phyloP scores from a whole-genome alignment of 768 basidiomycete genomes.

The Sarcomyxa edulis region DNA sequence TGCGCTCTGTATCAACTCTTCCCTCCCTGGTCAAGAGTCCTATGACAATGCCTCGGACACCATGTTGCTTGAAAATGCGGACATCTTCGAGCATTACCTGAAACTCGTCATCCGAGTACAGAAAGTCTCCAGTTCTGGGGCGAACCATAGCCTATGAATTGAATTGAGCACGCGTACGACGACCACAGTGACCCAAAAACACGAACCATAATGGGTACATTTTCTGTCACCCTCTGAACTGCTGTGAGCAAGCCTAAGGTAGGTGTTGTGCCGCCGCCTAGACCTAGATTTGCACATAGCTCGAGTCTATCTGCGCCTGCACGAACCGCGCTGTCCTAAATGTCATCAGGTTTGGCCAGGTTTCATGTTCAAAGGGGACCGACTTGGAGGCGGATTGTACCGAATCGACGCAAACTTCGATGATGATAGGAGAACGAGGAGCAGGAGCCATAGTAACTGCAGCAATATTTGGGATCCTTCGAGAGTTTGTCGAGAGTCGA shows the following conservation, averaged over 20 bases:
- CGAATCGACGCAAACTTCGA: conserved; percentile 78
- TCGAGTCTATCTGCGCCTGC: conserved; percentile 78
- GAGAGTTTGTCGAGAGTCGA: no score
- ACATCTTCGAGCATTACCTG: conserved; percentile 76
- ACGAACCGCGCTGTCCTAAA: conserved; percentile 50
- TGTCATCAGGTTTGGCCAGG: conserved; percentile 2
- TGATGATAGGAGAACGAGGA: conserved; percentile 20
- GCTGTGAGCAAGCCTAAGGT: conserved; percentile 65
- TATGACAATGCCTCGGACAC: conserved; percentile 63
- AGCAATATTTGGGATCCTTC: no score
- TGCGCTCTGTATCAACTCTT: conserved; percentile 50
- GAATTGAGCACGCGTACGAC: conserved; percentile 1
- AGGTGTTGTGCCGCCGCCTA: conserved; percentile 82
- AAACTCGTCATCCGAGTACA: conserved; percentile 63
- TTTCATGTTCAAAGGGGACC: conserved; percentile 17
- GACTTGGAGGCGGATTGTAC: conserved; percentile 65
- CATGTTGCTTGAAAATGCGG: conserved; percentile 47
- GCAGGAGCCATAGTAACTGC: conserved; percentile 10
- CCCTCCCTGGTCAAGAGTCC: conserved; percentile 56
- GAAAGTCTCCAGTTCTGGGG: conserved; percentile 75
- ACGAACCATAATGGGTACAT: conserved; percentile 63
- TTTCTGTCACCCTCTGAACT: conserved; percentile 43
- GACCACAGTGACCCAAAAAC: not conserved
- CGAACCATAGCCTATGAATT: conserved; percentile 66
- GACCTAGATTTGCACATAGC: conserved; percentile 61